Evolutionary conservation across 257 asterid species (phyloP).

Genomic region (Oldenlandia corymbosa): DNA sequence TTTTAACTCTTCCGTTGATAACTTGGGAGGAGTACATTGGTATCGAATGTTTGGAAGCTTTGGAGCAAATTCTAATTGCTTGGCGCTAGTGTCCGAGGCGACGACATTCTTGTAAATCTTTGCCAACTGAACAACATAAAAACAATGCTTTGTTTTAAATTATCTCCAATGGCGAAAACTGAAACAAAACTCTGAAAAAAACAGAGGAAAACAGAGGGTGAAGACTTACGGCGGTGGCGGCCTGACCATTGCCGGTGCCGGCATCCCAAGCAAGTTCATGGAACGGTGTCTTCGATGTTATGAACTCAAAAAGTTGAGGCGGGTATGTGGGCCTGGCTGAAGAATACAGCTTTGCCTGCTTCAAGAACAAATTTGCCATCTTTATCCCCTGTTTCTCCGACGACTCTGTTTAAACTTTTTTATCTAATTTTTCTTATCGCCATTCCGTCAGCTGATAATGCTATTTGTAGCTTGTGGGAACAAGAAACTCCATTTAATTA

Average conservation of each 20-base stretch:
- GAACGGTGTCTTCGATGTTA: constrained; percentile 3
- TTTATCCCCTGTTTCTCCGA: no score
- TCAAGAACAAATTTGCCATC: constrained; percentile 16
- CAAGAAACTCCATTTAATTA: no score
- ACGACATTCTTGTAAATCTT: constrained; percentile 42
- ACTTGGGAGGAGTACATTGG: constrained; percentile 42
- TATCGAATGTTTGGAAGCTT: constrained; percentile 47
- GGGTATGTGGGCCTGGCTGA: constrained; percentile 3
- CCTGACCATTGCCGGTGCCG: constrained; percentile 24
- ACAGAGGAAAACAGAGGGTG: no score
- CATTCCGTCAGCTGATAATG: no score
- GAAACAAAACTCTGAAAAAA: no score
- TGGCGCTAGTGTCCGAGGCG: constrained; percentile 64
- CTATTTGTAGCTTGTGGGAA: no score
- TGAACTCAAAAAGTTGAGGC: constrained; percentile 1
- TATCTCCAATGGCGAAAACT: no score
- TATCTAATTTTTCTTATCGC: no score
- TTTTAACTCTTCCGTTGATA: constrained; percentile 41
- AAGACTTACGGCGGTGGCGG: constrained; percentile 7
- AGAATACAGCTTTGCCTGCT: constrained; percentile 15
- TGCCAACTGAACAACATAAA: constrained; percentile 56
- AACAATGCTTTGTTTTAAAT: no score
- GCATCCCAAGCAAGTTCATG: constrained; percentile 16
- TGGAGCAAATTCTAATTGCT: constrained; percentile 52
- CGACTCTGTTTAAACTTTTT: no score